phyloP scores from a whole-genome alignment of 345 rosid genomes.

The Corchorus olitorius region DNA sequence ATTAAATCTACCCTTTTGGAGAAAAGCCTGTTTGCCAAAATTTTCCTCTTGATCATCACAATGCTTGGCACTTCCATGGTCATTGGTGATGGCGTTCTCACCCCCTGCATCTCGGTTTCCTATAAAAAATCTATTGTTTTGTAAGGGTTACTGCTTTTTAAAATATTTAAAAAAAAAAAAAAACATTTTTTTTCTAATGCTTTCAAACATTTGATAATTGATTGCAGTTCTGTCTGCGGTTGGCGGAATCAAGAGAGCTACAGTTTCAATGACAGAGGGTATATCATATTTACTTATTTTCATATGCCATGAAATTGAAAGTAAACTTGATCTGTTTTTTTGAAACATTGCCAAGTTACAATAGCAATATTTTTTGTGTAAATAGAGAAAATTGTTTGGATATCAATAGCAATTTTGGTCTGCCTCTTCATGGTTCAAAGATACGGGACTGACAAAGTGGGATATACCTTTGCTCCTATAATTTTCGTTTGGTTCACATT shows the following conservation, averaged over 20 bases:
- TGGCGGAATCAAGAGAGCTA: constrained; percentile 43
- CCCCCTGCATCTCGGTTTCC: constrained; percentile 60
- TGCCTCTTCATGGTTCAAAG: too few species aligned
- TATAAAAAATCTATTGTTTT: not conserved
- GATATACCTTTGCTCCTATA: too few species aligned
- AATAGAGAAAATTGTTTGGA: too few species aligned
- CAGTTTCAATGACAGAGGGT: constrained; percentile 28
- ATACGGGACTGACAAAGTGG: too few species aligned
- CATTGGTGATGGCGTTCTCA: constrained; percentile 65
- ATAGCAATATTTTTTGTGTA: too few species aligned
- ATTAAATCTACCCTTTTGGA: too few species aligned
- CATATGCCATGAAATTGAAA: not conserved
- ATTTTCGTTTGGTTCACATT: too few species aligned
- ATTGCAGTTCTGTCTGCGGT: constrained; percentile 52
- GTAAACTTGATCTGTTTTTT: too few species aligned
- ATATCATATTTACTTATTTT: not conserved
- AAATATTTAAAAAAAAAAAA: too few species aligned
- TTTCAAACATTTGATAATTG: not conserved
- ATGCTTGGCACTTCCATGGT: constrained; percentile 65
- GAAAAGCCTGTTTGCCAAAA: constrained; percentile 36
- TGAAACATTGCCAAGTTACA: too few species aligned
- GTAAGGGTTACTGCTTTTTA: not conserved
- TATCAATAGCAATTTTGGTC: too few species aligned
- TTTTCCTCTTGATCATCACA: constrained; percentile 41
- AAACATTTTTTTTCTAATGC: not conserved